A percentile compares a stretch with the other conserved stretches of the same genome.
These are phyloP conservation scores for Anacardium occidentale DNA, from an alignment of 345 rosid species.

Conservation along the genomic window DNA sequence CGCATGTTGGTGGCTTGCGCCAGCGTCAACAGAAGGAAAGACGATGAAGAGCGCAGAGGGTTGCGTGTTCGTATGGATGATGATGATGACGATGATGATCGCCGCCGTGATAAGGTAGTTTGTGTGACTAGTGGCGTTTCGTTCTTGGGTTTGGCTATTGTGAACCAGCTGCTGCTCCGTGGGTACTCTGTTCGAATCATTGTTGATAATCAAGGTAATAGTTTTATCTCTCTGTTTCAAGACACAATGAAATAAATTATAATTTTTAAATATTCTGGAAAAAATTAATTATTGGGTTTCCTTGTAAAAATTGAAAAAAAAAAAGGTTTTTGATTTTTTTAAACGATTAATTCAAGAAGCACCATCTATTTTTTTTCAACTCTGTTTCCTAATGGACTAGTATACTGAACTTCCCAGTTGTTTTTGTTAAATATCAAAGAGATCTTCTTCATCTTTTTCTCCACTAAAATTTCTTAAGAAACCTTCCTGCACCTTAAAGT, in stretches of 20 bases:
- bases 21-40: slow-evolving; percentile 35
- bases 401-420: too few species aligned
- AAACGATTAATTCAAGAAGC: neutral
- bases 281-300: too few species aligned
- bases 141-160: slow-evolving; percentile 65
- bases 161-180: slow-evolving; percentile 53
- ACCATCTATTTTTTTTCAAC: too few species aligned
- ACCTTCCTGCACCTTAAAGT: neutral
- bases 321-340: neutral
- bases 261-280: too few species aligned
- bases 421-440: too few species aligned
- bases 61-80: slow-evolving; percentile 10
- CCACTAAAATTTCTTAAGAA: too few species aligned
- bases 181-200: slow-evolving; percentile 70
- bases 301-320: too few species aligned
- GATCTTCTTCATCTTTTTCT: too few species aligned
- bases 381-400: too few species aligned
- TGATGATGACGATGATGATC: slow-evolving; percentile 15
- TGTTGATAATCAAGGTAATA: slow-evolving; percentile 54
- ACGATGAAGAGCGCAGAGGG: slow-evolving; percentile 29
- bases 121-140: slow-evolving; percentile 85
- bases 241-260: too few species aligned
- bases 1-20: slow-evolving; percentile 44
- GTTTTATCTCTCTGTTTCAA: too few species aligned
- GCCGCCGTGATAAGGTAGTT: slow-evolving; percentile 36